Base-by-base conservation (phyloP, 164 flowering plant species). In the Santalum album region DNA sequence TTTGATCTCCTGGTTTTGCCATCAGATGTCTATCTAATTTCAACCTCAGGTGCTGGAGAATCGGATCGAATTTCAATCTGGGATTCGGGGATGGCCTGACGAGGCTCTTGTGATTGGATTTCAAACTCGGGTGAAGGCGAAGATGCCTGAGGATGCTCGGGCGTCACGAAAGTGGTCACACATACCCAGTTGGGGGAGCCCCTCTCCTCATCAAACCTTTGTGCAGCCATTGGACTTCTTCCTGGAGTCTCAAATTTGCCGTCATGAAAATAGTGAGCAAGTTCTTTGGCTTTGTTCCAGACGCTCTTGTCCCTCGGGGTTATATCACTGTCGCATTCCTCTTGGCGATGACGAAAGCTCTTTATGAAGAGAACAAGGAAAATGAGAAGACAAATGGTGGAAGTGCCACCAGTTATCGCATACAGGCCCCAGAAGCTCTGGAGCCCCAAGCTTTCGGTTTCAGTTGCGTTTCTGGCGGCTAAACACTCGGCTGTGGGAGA, bases 361-460 rank as follows among this genome's bases (percentile, higher is more conserved):
- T 29, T 21, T 22, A 32, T 3, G 12, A 46, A 54, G 10, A 20
- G 44, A 36, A 54, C 3, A 14, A 69, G 16, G 42, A 58, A 69
- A 3, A 65, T 35, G 10, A 70, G 36, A 18, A 70, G 51, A 22
- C 53, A 46, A 15, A 70, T 34, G 1, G 70, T 59, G 19, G 70
- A 62, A 20, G 62, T 62, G 26, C 51, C 48, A 3, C 57, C 64
- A 0, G 72, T 62, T 29, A 75, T n/a, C 0, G 66, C 42, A 38
- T 63, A 78, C 29, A 66, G 65, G 4, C 59, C 82, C 75, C 73
- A 72, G 53, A 78, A 78, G 63, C 65, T 68, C 15, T 64, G 38
- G 44, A 75, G 55, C 25, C 62, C 55, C 20, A 78, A 42, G 29
- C 70, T 68, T 17, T 59, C 65, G 0, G 66, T 55, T 22, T 58